These are phyloP conservation scores for Sarocladium oryzae DNA, from an alignment of 2,329 filamentous ascomycete species.

Conservation along the genomic window DNA sequence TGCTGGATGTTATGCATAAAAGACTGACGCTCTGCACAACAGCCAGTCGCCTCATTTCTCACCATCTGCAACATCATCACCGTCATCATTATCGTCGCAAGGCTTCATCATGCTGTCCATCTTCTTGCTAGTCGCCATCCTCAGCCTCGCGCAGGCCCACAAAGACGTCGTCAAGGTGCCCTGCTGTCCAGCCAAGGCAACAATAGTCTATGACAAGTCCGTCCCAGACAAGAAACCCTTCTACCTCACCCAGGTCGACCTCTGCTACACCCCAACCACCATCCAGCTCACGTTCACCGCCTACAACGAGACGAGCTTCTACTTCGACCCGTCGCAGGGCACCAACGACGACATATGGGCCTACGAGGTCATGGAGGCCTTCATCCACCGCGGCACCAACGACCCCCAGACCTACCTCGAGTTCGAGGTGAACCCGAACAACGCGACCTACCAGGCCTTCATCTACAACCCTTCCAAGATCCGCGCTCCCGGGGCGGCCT, in stretches of 20 bases:
- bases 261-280: slow-evolving; percentile 37
- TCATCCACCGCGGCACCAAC: slow-evolving; percentile 37
- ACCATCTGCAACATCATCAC: no score
- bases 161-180: slow-evolving; percentile 28
- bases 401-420: slow-evolving; percentile 44
- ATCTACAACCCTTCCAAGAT: slow-evolving; percentile 44
- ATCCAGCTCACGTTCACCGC: slow-evolving; percentile 39
- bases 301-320: slow-evolving; percentile 38
- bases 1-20: no score
- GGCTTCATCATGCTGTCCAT: not conserved
- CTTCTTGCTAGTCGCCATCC: not conserved
- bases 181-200: slow-evolving; percentile 28
- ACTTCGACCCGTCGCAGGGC: slow-evolving; percentile 33
- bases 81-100: no score
- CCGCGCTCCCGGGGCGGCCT: slow-evolving; percentile 31
- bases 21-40: no score
- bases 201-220: slow-evolving; percentile 32
- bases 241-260: slow-evolving; percentile 36
- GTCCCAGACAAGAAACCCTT: slow-evolving; percentile 35
- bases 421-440: slow-evolving; percentile 45
- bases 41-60: no score
- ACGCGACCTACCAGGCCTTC: slow-evolving; percentile 44
- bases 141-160: not conserved
- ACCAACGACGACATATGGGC: slow-evolving; percentile 41
- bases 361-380: slow-evolving; percentile 46